A percentile compares a stretch with the other conserved stretches of the same genome.
These are phyloP conservation scores for Luvunga scandens DNA, from an alignment of 345 rosid species.

Conservation along the genomic window DNA sequence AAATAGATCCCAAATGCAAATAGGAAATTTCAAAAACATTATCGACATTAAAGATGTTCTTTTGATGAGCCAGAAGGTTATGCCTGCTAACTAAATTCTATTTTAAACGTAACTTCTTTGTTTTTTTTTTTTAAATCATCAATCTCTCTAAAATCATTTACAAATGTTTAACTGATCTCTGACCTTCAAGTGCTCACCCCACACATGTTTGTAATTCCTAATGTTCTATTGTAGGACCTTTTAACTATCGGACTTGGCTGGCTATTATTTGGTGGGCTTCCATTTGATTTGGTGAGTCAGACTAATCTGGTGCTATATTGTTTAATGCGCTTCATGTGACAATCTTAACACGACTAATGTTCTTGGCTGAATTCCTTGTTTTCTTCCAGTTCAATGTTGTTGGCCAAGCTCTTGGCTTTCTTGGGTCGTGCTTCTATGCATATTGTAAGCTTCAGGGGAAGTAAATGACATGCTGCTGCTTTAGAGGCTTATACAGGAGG, in stretches of 20 bases:
- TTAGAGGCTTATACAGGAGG: constrained; percentile 8
- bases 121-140: background rate
- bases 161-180: background rate
- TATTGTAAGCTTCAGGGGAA: constrained; percentile 47
- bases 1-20: background rate
- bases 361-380: background rate
- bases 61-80: background rate
- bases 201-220: background rate
- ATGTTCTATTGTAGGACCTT: constrained; percentile 47
- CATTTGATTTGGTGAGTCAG: constrained; percentile 54
- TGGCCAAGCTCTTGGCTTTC: constrained; percentile 54
- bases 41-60: background rate
- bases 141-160: background rate
- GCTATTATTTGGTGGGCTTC: constrained; percentile 73
- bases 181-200: background rate
- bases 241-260: constrained; percentile 73
- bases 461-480: constrained; percentile 15
- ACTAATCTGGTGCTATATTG: background rate
- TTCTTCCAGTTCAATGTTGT: constrained; percentile 47
- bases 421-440: constrained; percentile 57
- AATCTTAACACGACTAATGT: background rate
- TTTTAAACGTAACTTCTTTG: background rate
- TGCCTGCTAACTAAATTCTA: background rate
- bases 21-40: background rate
- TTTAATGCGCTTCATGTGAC: background rate